These are phyloP conservation scores for Cucumis cinereus DNA, from an alignment of 306 rosid genomes.

Conservation along the genomic window DNA sequence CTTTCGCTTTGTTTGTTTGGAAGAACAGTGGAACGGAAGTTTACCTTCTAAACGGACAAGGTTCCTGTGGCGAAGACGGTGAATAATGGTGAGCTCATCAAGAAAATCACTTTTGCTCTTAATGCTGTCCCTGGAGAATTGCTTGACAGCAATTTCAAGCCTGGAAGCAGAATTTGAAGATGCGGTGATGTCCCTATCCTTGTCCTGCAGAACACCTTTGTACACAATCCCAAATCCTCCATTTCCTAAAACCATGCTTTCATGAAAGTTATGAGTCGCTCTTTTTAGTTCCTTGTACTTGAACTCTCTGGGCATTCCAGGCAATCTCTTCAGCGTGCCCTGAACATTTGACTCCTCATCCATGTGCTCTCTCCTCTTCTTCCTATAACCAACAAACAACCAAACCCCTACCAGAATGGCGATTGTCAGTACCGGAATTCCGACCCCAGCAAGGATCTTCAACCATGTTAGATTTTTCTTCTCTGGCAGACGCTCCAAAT, in stretches of 20 bases:
- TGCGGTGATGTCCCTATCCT: background rate
- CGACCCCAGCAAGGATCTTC: constrained; percentile 20
- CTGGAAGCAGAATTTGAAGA: background rate
- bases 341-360: constrained; percentile 19
- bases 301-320: constrained; percentile 40
- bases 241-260: constrained; percentile 30
- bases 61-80: constrained; percentile 42
- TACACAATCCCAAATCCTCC: constrained; percentile 45
- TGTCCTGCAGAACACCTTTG: constrained; percentile 25
- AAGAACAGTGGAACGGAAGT: background rate
- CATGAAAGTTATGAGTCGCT: constrained; percentile 32
- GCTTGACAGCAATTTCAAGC: constrained; percentile 32
- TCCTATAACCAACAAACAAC: constrained; percentile 11
- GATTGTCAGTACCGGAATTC: constrained; percentile 11
- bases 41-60: constrained; percentile 40
- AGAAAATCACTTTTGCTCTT: constrained; percentile 34
- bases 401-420: constrained; percentile 3
- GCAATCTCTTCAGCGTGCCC: constrained; percentile 25
- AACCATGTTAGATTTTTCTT: constrained; percentile 8
- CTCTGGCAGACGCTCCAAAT: constrained; percentile 10
- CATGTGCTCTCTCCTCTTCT: constrained; percentile 11
- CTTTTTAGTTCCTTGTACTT: constrained; percentile 27
- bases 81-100: constrained; percentile 49
- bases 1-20: background rate
- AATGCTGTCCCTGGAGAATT: constrained; percentile 29